phyloP scores from a whole-genome alignment of 768 basidiomycete genomes.

The Boletellus sp. region DNA sequence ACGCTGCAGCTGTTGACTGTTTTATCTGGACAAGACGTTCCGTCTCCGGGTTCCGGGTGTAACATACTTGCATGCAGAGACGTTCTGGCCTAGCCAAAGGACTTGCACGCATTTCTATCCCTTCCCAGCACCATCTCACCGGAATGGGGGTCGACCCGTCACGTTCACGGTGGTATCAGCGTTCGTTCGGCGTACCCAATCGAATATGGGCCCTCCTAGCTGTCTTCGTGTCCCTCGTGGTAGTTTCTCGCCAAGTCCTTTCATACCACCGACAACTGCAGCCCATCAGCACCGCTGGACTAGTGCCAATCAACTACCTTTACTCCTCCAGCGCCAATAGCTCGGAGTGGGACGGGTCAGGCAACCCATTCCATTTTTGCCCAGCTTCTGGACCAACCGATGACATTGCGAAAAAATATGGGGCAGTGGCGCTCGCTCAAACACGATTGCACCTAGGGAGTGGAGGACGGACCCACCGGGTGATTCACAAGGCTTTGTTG shows the following conservation, averaged over 20 bases:
- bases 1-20: slow-evolving; percentile 3
- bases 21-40: slow-evolving; percentile 3
- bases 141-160: slow-evolving; percentile 46
- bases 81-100: slow-evolving; percentile 45
- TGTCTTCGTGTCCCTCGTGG: slow-evolving; percentile 51
- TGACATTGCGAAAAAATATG: slow-evolving; percentile 73
- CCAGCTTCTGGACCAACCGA: slow-evolving; percentile 84
- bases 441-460: slow-evolving; percentile 77
- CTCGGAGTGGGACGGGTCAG: slow-evolving; percentile 32
- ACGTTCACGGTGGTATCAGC: slow-evolving; percentile 50
- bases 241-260: slow-evolving; percentile 54
- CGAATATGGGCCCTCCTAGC: slow-evolving; percentile 65
- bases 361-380: slow-evolving; percentile 86
- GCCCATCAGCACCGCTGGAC: slow-evolving; percentile 38
- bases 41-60: background rate
- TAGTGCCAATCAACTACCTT: slow-evolving; percentile 79
- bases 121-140: slow-evolving; percentile 37
- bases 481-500: slow-evolving; percentile 77
- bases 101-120: slow-evolving; percentile 55
- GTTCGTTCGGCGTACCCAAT: slow-evolving; percentile 59
- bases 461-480: slow-evolving; percentile 75
- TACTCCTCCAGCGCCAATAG: slow-evolving; percentile 45
- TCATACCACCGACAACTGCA: slow-evolving; percentile 31
- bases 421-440: slow-evolving; percentile 67
- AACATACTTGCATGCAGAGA: slow-evolving; percentile 56